Evolutionary conservation across 2,329 filamentous ascomycete species (phyloP).

Genomic region (Aspergillus fijiensis): DNA sequence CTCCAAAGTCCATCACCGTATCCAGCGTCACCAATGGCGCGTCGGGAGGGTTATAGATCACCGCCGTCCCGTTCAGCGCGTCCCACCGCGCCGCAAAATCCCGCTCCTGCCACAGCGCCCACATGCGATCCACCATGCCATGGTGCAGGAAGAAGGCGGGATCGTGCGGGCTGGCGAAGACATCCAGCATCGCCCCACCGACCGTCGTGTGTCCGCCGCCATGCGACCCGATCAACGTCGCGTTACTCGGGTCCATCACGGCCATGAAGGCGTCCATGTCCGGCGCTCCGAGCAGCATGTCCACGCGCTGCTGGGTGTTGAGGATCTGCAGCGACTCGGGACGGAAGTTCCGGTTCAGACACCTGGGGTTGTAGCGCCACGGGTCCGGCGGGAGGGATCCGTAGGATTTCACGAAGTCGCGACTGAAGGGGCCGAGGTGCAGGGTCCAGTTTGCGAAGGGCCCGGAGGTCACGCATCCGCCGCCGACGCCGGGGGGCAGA

Average conservation of each 20-base stretch:
- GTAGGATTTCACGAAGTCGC: neutral
- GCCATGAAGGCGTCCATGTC: conserved; percentile 11
- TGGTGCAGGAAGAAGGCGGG: conserved; percentile 17
- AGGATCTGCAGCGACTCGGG: neutral
- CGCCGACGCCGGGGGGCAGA: conserved; percentile 11
- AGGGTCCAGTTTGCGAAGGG: conserved; percentile 13
- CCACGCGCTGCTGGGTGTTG: conserved; percentile 4
- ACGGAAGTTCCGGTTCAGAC: conserved; percentile 13
- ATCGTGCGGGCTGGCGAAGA: conserved; percentile 15
- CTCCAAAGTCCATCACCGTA: conserved; percentile 11
- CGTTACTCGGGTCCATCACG: conserved; percentile 8
- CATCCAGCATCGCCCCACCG: conserved; percentile 12
- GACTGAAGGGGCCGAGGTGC: conserved; percentile 13
- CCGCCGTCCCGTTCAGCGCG: conserved; percentile 15
- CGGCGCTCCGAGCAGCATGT: neutral
- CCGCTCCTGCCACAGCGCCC: conserved; percentile 13
- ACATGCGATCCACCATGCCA: conserved; percentile 15
- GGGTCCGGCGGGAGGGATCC: neutral
- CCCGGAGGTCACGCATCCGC: conserved; percentile 16
- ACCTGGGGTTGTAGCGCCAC: conserved; percentile 16
- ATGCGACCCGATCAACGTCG: conserved; percentile 5
- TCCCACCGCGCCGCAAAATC: neutral
- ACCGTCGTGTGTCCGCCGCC: conserved; percentile 9
- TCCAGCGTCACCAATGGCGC: conserved; percentile 8
- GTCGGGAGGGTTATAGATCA: conserved; percentile 9